These are phyloP conservation scores for Pseudogymnoascus sp. DNA, from an alignment of 2,329 filamentous ascomycete genomes.

Conservation along the genomic window DNA sequence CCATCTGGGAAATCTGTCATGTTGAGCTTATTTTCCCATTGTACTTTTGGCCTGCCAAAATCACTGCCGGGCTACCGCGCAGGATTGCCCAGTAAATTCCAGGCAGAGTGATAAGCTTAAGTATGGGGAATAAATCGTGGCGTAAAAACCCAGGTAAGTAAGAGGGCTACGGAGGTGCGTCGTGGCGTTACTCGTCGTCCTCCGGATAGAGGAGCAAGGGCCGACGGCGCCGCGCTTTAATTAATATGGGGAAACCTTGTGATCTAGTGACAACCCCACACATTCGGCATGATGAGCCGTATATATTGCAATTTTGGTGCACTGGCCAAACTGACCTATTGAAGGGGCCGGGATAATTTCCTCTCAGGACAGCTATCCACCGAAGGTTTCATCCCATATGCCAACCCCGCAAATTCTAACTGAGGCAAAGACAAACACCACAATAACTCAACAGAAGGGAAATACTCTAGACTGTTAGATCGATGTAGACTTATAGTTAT, in stretches of 20 bases:
- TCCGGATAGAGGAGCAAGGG: not conserved
- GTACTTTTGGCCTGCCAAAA: not conserved
- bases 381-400: not conserved
- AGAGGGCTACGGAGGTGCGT: not conserved
- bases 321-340: not conserved
- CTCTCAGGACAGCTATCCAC: not conserved
- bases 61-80: not conserved
- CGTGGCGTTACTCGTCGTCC: not conserved
- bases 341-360: not conserved
- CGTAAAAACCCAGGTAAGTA: not conserved
- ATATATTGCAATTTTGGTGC: not conserved
- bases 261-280: not conserved
- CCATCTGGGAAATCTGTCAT: not conserved
- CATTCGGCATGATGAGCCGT: not conserved
- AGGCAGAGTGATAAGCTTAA: not conserved
- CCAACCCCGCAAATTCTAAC: not conserved
- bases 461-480: not conserved
- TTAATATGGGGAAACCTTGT: slow-evolving; percentile 1
- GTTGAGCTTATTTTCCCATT: not conserved
- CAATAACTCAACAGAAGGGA: not conserved
- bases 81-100: not conserved
- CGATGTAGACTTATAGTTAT: not conserved
- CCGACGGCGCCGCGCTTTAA: not conserved
- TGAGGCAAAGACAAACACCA: not conserved
- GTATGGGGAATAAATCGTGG: not conserved